Base-by-base conservation (phyloP, 805 yeast species). In the Candida alai region DNA sequence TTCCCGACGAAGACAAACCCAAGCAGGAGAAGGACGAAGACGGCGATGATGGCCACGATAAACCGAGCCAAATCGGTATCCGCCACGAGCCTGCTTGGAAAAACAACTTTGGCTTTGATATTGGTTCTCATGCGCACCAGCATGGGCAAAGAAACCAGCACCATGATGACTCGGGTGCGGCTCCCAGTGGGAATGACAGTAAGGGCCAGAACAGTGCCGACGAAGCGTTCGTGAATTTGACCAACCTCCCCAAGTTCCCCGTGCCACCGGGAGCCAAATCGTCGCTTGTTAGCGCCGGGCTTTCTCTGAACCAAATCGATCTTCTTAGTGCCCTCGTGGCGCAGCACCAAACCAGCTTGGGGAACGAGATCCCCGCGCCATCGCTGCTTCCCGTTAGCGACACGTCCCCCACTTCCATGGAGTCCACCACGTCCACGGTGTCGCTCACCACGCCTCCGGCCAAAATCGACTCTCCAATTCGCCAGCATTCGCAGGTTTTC, bases 1-100 rank as follows among this genome's bases (percentile, higher is more conserved):
- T 84, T 51, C 87, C 90, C 1, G 93, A 84, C 51, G 93, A 84
- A 49, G 90, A 83, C 22, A 32, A 82, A 51, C 80, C 81, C 1
- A 68, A 54, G 26, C 61, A 40, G 40, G 40, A 44, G 14, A 36
- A 40, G 14, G 37, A 32, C 14, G 41, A 47, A 16, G 43, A 34
- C 12, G 28, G 29, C 14, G 40, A 39, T 19, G 34, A 35, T 28
- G 27, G n/a, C n/a, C n/a, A 33, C 19, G 34, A 41, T 24, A 5
- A n/a, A 9, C 19, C 20, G n/a, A 13, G 23, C 19, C 26, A 23
- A 20, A 11, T 11, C 19, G 22, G 22, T 24, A 10, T 20, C 10
- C 12, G n/a, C 6, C 24, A 29, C 16, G 22, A 28, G 13, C 11
- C 12, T 7, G 27, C 6, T 4, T 28, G 16, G 6, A 28, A 30